Base-by-base conservation (phyloP, 306 rosid genomes). In the Ormosia semicastrata region DNA sequence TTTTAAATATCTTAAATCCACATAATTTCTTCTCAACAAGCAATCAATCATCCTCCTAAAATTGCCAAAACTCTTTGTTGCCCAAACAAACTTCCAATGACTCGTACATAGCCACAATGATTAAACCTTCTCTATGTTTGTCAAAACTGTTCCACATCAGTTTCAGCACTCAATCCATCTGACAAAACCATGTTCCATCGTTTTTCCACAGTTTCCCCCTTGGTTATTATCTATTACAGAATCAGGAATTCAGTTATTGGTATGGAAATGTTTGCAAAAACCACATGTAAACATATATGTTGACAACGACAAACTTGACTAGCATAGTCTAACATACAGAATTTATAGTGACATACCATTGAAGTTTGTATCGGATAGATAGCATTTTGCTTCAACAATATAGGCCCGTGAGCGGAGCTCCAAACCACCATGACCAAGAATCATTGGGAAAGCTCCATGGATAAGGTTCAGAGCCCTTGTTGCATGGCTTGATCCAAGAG, bases 381-480 rank as follows among this genome's bases (percentile, higher is more conserved):
- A 93, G 92, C 99, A 95, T 86, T 90, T 95, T 62, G 94, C 97
- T 89, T 95, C 98, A 47, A 84, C 89, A 74, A 93, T 93, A 67
- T 85, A 88, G 84, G 98, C 98, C 63, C 96, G 97, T 58, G 98
- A 90, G 62, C 93, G 88, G 49, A 95, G 99, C 88, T 95, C 98
- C 89, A 95, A 83, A 86, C 99, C 99, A 34, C 98, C 99, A 77
- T 95, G 99, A 83, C 99, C 99, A 81, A 95, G 97, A 90, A 95
- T 92, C 87, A 92, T 92, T 10, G 98, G 96, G 73, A 93, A 89
- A 67, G 97, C 94, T 73, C 96, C 98, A 63, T 93, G 97, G 68
- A 95, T 43, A 56, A 95, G 99, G 87, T 87, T 88, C 64, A 93
- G 83, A 75, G 99, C 98, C 89, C 93, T 89, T 82, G 92, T 89